These are phyloP conservation scores for Aspergillus fumigatiaffinis DNA, from an alignment of 2,329 filamentous ascomycete species.

Conservation along the genomic window DNA sequence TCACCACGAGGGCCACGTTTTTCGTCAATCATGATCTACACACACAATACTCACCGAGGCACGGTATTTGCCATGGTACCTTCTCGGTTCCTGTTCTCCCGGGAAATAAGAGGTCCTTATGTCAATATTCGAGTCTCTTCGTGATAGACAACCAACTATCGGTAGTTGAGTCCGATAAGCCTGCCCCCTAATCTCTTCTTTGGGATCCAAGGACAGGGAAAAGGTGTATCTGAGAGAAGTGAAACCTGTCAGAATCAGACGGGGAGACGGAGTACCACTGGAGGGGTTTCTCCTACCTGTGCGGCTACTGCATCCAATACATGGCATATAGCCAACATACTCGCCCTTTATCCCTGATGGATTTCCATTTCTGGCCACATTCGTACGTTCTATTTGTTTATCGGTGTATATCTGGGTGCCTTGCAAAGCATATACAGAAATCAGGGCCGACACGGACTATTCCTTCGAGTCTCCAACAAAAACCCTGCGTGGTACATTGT, in stretches of 20 bases:
- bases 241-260: background rate
- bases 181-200: background rate
- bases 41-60: background rate
- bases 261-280: background rate
- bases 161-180: background rate
- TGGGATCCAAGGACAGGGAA: background rate
- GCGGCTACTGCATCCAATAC: background rate
- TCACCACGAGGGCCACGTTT: background rate
- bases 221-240: background rate
- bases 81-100: background rate
- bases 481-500: background rate
- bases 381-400: background rate
- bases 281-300: background rate
- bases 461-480: background rate
- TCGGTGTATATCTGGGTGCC: background rate
- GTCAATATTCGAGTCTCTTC: background rate
- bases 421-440: background rate
- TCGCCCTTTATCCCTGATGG: background rate
- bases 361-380: background rate
- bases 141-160: background rate
- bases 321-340: background rate
- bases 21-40: background rate
- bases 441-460: background rate
- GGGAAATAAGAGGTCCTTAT: background rate
- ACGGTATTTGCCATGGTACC: background rate